Evolutionary conservation across 2,329 filamentous ascomycete species (phyloP), one percentile per base, ranked within the genome.

Genomic region (Aspergillus sp.): DNA sequence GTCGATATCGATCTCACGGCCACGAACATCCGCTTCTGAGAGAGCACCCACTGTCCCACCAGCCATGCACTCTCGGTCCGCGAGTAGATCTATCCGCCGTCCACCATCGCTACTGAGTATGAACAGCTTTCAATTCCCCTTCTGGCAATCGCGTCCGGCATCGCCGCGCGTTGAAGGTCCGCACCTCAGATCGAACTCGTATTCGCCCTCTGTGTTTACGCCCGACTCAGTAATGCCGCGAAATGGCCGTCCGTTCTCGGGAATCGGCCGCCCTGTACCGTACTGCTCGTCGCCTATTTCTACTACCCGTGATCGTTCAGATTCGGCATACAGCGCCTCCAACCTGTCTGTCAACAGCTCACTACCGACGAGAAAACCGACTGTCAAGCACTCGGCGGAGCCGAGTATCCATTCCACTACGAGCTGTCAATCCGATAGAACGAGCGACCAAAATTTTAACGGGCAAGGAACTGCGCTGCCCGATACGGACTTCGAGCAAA

Each of bases 351-450:
- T 10, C 5, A 35, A 54, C 9, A 55, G 57, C 29, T 55, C 60
- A 3, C 57, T 53, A 1, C 55, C 56, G 26, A 54, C 59, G 45
- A 57, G 57, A 4, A 52, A 51, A 12, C 60, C 58, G 38, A 50
- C 61, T 1, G 56, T 62, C 36, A 59, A 63, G 32, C 56, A 60
- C 42, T 60, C 60, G 6, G 51, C 52, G 0, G 43, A 54, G 0
- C 54, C 55, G 4, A 62, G 61, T 42, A 48, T 61, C 1, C 47
- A 56, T 41, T 65, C 62, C 0, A 45, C 57, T n/a, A 62, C 52
- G 46, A 64, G 59, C 32, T 50, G 65, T 8, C 60, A 57, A 4
- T 61, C 61, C 0, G 62, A 63, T 33, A 49, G 59, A 32, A 58
- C 57, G 34, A 52, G 45, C 36, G 26, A 48, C 10, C 43, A 41